Conservation (phyloP, 352 stramenopile genomes). For the Pythium apleroticum region DNA sequence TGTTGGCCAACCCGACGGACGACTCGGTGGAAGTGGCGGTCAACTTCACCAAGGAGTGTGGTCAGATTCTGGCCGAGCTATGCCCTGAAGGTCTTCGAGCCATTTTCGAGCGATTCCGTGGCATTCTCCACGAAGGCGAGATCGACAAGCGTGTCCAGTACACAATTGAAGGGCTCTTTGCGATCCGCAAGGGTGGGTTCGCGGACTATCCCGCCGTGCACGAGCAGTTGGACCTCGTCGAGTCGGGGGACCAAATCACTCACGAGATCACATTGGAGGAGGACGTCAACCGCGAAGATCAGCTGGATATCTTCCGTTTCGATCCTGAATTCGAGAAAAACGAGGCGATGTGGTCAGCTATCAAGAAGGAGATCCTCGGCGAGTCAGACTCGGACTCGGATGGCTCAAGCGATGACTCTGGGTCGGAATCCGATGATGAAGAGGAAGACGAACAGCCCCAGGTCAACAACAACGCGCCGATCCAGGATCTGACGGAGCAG, state of each 20-base stretch:
- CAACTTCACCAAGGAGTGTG: slow-evolving; percentile 96
- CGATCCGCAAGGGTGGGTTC: slow-evolving; percentile 95
- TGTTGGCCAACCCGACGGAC: slow-evolving; percentile 97
- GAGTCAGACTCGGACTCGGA: slow-evolving; percentile 88
- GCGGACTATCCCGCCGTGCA: slow-evolving; percentile 93
- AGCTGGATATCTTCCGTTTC: slow-evolving; percentile 95
- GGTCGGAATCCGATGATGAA: slow-evolving; percentile 56
- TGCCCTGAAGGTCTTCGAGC: slow-evolving; percentile 91
- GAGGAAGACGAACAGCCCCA: slow-evolving; percentile 36
- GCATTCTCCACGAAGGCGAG: slow-evolving; percentile 96
- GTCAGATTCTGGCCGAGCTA: slow-evolving; percentile 84
- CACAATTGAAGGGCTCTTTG: slow-evolving; percentile 97
- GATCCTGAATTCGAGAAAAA: slow-evolving; percentile 96
- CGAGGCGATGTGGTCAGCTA: slow-evolving; percentile 94
- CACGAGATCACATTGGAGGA: slow-evolving; percentile 97
- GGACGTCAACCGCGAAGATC: slow-evolving; percentile 94
- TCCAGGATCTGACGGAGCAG: slow-evolving; percentile 97
- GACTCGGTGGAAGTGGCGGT: slow-evolving; percentile 98
- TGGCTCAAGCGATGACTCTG: slow-evolving; percentile 40
- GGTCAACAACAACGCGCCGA: slow-evolving; percentile 33
- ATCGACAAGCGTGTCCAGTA: slow-evolving; percentile 99
- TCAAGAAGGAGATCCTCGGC: slow-evolving; percentile 97
- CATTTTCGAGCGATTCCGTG: slow-evolving; percentile 97
- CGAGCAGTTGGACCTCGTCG: slow-evolving; percentile 96
- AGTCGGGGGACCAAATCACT: slow-evolving; percentile 98